phyloP scores from a whole-genome alignment of 257 asterid species.

The Solanum appendiculatum region DNA sequence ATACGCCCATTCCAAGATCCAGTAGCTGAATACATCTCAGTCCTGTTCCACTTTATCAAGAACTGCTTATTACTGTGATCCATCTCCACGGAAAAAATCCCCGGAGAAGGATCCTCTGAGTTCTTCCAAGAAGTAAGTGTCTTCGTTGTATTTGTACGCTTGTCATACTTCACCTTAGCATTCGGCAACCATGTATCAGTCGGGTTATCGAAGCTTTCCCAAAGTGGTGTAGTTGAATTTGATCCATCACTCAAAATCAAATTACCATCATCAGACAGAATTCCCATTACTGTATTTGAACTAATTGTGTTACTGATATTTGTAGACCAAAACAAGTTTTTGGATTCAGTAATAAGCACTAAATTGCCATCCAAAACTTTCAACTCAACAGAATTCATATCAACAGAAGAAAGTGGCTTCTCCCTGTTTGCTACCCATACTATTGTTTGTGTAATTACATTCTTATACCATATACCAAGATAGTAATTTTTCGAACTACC shows the following conservation, averaged over 20 bases:
- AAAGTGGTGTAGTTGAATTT: not conserved
- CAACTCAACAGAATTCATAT: not conserved
- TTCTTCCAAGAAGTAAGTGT: conserved; percentile 9
- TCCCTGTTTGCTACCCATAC: conserved; percentile 15
- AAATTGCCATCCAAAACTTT: not conserved
- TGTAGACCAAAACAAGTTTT: conserved; percentile 3
- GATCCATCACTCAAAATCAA: not conserved
- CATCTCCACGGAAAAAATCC: conserved; percentile 4
- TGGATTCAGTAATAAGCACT: not conserved
- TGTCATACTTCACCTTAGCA: not conserved
- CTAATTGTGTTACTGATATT: not conserved
- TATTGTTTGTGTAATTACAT: not conserved
- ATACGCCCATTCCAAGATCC: conserved; percentile 5
- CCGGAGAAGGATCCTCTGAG: conserved; percentile 6
- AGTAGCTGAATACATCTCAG: not conserved
- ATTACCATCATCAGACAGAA: conserved; percentile 8
- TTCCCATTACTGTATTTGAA: not conserved
- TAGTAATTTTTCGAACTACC: not conserved
- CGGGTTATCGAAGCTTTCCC: conserved; percentile 9
- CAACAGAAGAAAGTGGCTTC: not conserved
- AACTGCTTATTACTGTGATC: not conserved
- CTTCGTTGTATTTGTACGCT: not conserved
- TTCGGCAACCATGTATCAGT: conserved; percentile 2
- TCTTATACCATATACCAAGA: conserved; percentile 5
- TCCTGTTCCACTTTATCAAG: conserved; percentile 6